Base-by-base conservation (phyloP, 164 flowering plant genomes). In the Santalum album region DNA sequence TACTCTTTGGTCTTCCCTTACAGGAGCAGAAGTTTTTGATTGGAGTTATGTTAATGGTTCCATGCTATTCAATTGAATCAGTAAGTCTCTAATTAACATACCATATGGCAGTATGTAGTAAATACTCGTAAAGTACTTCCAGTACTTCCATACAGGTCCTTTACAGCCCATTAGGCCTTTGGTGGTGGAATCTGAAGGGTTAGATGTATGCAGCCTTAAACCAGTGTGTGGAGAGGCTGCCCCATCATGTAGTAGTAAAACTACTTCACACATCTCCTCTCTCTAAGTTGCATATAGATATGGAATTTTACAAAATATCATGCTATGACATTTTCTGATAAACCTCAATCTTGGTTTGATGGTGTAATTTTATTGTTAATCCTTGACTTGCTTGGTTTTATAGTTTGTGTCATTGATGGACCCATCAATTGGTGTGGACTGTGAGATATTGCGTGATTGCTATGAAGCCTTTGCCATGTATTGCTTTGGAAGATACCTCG, bases 381-480 rank as follows among this genome's bases (percentile, higher is more conserved):
- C n/a, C n/a, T n/a, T n/a, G n/a, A n/a, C 11, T 55, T 50, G 18
- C 29, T 57, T 64, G 42, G 14, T 38, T 32, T 14, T 39, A 56
- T 85, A 92, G 96, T 82, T 83, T 77, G 42, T 38, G 72, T 89
- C 99, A 15, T 62, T 92, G 80, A 69, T 75, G 56, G 45, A 86
- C 48, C 96, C 99, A 68, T 70, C 88, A 25, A 72, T 87, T 42
- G 80, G 96, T 67, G 95, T 92, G 67, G 77, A 83, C 55, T 71
- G 73, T 65, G 96, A 66, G 72, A 89, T 92, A 60, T 77, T 89
- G 23, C 90, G 99, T 52, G 99, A 92, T 71, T 79, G 96, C 78
- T 92, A 92, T 71, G 99, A 92, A 38, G 80, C 99, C 51, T 89
- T 92, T 70, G 99, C 99, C 25, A 92, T 92, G 99, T 92, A 92